Percentiles rank a stretch among this genome's conserved stretches.
Conservation (phyloP, 495 filamentous ascomycete genomes). For the Wilcoxina mikolae region DNA sequence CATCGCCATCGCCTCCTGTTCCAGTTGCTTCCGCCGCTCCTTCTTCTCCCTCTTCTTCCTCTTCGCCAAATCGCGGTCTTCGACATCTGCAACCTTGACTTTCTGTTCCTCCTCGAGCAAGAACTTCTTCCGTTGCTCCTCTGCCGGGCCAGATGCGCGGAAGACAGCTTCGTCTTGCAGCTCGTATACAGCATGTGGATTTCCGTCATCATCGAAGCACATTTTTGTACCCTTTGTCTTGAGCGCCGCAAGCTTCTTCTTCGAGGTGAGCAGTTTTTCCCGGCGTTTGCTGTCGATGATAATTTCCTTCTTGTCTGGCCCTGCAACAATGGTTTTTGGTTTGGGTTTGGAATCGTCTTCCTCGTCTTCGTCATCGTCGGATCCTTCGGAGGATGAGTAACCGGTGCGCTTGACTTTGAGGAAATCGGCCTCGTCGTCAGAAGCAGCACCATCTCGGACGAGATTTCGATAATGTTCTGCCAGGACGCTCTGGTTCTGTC, state of each 20-base stretch:
- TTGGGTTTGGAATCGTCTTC: slow-evolving; percentile 3
- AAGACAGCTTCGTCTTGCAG: slow-evolving; percentile 73
- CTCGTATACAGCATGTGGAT: slow-evolving; percentile 69
- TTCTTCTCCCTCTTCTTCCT: slow-evolving; percentile 73
- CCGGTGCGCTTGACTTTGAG: slow-evolving; percentile 68
- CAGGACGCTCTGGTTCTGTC: slow-evolving; percentile 75
- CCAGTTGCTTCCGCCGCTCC: slow-evolving; percentile 52
- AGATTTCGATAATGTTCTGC: slow-evolving; percentile 82
- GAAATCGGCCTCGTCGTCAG: slow-evolving; percentile 59
- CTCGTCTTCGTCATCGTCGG: slow-evolving; percentile 1
- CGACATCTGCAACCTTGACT: slow-evolving; percentile 61
- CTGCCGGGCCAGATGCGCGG: slow-evolving; percentile 53
- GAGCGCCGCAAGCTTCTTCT: slow-evolving; percentile 81
- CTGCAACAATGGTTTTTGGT: slow-evolving; percentile 38
- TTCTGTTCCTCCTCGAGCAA: slow-evolving; percentile 54
- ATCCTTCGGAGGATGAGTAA: slow-evolving; percentile 10
- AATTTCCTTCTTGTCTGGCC: slow-evolving; percentile 40
- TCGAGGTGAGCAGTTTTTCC: slow-evolving; percentile 82
- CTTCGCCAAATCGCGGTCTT: slow-evolving; percentile 65
- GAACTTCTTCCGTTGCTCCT: slow-evolving; percentile 60
- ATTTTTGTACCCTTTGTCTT: slow-evolving; percentile 72
- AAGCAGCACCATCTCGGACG: slow-evolving; percentile 45
- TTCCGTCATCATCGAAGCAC: slow-evolving; percentile 84
- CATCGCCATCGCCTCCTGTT: slow-evolving; percentile 29
- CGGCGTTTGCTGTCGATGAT: slow-evolving; percentile 82